phyloP scores from a whole-genome alignment of 164 flowering plant species.

The Liriodendron chinense region DNA sequence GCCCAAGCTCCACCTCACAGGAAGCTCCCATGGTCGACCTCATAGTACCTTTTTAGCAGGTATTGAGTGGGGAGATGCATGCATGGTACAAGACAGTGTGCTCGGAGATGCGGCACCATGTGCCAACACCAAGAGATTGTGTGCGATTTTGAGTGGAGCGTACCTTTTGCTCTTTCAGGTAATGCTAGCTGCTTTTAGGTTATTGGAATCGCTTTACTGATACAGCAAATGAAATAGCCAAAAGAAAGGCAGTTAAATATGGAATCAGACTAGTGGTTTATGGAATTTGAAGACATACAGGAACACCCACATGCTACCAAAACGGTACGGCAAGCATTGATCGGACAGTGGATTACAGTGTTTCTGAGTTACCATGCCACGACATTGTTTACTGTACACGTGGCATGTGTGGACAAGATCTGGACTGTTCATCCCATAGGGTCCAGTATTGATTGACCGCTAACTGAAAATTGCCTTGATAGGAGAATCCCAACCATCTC shows the following conservation, averaged over 20 bases:
- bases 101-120: neutral
- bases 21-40: no score
- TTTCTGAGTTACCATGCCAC: neutral
- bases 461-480: neutral
- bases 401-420: neutral
- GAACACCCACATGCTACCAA: neutral
- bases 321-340: neutral
- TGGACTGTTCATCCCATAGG: neutral
- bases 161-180: neutral
- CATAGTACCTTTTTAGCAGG: no score
- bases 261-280: neutral
- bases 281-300: neutral
- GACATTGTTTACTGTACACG: neutral
- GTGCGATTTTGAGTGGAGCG: neutral
- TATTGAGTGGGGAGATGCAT: no score
- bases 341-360: neutral
- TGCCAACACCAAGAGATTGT: neutral
- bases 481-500: neutral
- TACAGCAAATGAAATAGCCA: neutral
- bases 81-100: no score
- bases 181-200: neutral
- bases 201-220: constrained; percentile 3
- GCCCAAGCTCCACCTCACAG: no score
- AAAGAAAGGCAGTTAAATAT: neutral
- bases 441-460: neutral